Base-by-base conservation (phyloP, 768 basidiomycete species). In the Leccinum pellstonianum region DNA sequence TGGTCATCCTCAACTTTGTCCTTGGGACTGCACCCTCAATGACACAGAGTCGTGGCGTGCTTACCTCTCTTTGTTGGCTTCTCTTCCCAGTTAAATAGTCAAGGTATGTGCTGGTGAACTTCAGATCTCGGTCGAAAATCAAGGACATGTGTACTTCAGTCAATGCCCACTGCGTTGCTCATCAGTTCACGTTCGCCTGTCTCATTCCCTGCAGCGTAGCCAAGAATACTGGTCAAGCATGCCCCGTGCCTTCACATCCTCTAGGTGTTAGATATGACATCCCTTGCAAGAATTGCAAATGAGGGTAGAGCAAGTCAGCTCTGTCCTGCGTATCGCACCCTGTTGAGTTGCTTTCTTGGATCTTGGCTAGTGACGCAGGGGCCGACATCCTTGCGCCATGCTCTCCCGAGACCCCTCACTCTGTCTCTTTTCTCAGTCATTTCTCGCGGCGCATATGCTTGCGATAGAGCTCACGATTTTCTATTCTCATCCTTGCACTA, bases 131-230 rank as follows among this genome's bases (percentile, higher is more conserved):
- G 23, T 50, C 31, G 19, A 55, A 62, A 25, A 49, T 59, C 57
- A 37, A 58, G 21, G 21, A 58, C 56, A 70, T 70, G 69, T 70
- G 69, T 25, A 21, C 19, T 27, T 43, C 31, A 33, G 23, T 46
- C 5, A 3, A 59, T 2, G 62, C 56, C 2, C 65, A 33, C 9
- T 71, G 70, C 14, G 0, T 2, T n/a, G 11, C 3, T 46, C 43
- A 46, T 49, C 48, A 49, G 25, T 2, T 49, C 23, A 9, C 0
- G n/a, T 71, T 67, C 10, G 2, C 0, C 3, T 12, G 55, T 3
- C 0, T 63, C 0, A 17, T 31, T n/a, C 55, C 2, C 4, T 70
- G 69, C 14, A n/a, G 46, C 1, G 35, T 0, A 0, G 58, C 14
- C 0, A 37, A 1, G n/a, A 1, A 8, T 37, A 23, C 3, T 23